Evolutionary conservation across 2,329 filamentous ascomycete species (phyloP).

Genomic region (Neodidymelliopsis sp.): DNA sequence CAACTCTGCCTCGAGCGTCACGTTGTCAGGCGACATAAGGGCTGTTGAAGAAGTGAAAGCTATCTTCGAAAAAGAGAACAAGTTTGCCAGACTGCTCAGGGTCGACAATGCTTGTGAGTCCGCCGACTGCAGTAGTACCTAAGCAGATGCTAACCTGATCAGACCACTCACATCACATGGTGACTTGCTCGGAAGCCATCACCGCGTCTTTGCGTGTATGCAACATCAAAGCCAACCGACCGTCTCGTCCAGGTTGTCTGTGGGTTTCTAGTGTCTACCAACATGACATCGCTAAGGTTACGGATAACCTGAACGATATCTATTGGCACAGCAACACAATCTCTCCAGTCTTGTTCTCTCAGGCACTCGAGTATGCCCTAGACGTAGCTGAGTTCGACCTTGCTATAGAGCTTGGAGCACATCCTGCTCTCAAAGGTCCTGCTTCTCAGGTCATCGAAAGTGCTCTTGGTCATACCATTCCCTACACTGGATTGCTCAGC

Average conservation of each 20-base stretch:
- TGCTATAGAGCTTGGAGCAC: conserved; percentile 57
- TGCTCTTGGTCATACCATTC: background rate
- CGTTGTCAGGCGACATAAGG: conserved; percentile 54
- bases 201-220: conserved; percentile 10
- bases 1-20: conserved; percentile 49
- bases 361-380: conserved; percentile 47
- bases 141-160: too few relatives aligned
- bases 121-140: background rate
- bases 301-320: conserved; percentile 20
- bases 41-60: conserved; percentile 45
- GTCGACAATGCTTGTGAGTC: conserved; percentile 44
- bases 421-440: conserved; percentile 55
- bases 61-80: conserved; percentile 35
- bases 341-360: conserved; percentile 44
- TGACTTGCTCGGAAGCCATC: conserved; percentile 19
- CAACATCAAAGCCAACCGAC: background rate
- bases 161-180: conserved; percentile 58
- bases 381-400: conserved; percentile 41
- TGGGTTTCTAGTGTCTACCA: conserved; percentile 15
- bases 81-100: conserved; percentile 51
- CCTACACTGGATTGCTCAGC: conserved; percentile 31
- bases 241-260: background rate
- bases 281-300: background rate
- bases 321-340: conserved; percentile 59
- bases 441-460: conserved; percentile 45